Conservation (phyloP, 768 basidiomycete genomes). For the Obba rivulosa region DNA sequence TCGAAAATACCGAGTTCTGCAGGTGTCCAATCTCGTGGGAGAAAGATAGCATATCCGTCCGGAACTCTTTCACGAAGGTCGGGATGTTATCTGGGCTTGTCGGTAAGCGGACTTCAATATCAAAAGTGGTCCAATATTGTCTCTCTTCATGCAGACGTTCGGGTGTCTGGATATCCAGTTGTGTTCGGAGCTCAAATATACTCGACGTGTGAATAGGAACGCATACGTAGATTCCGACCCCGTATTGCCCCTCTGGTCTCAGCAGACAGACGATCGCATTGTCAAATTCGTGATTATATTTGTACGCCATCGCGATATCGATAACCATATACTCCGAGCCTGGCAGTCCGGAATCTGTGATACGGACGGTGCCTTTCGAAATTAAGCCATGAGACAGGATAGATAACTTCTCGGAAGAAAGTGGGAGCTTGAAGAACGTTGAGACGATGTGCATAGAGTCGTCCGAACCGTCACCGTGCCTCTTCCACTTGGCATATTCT, state of each 20-base stretch:
- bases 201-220: background rate
- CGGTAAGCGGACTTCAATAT: conserved; percentile 27
- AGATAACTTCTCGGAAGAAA: conserved; percentile 2
- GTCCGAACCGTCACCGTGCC: background rate
- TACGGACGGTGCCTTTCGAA: conserved; percentile 9
- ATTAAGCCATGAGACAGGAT: background rate
- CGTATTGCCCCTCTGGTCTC: conserved; percentile 13
- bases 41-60: conserved; percentile 25
- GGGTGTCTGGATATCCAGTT: too few relatives aligned
- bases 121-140: conserved; percentile 12
- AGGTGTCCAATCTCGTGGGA: conserved; percentile 24
- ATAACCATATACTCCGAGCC: conserved; percentile 14
- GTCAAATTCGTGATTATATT: conserved; percentile 4
- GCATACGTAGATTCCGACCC: conserved; percentile 28
- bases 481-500: too few relatives aligned
- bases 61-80: conserved; percentile 23
- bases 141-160: too few relatives aligned
- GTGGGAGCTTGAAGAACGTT: conserved; percentile 10
- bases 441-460: conserved; percentile 2
- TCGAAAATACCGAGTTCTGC: conserved; percentile 24
- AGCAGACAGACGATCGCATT: conserved; percentile 18
- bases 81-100: conserved; percentile 5
- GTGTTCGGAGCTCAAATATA: too few relatives aligned
- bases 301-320: conserved; percentile 16
- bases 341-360: conserved; percentile 2